A percentile compares a stretch with the other conserved stretches of the same genome.
phyloP scores from a whole-genome alignment of 2,329 filamentous ascomycete genomes.

The Colletotrichum tropicale region DNA sequence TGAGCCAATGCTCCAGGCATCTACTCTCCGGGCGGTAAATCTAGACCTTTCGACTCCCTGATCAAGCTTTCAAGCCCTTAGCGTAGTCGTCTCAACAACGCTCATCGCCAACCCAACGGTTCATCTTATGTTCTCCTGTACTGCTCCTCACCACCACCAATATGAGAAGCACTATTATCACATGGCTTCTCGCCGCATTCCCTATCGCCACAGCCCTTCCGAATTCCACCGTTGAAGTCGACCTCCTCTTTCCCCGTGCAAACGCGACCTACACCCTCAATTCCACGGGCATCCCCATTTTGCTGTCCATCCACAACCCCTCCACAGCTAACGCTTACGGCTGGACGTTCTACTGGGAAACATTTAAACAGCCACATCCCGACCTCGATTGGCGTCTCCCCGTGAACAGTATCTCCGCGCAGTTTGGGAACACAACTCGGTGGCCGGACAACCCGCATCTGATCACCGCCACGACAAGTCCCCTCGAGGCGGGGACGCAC shows the following conservation, averaged over 20 bases:
- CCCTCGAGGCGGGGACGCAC: not conserved
- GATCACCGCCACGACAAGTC: not conserved
- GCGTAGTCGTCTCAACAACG: fast-evolving
- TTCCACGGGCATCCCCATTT: not conserved
- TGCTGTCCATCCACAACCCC: constrained; percentile 1
- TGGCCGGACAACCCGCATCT: not conserved
- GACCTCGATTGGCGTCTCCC: not conserved
- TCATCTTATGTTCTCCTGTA: fast-evolving
- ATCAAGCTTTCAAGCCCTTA: too few relatives aligned
- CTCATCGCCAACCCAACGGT: not conserved
- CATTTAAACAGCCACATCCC: not conserved
- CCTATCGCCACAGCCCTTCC: not conserved
- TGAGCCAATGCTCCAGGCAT: fast-evolving
- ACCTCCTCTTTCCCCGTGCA: constrained; percentile 5
- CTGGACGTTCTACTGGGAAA: not conserved
- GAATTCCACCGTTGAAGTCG: not conserved
- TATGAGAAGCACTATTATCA: fast-evolving
- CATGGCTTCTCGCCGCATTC: not conserved
- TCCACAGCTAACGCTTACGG: not conserved
- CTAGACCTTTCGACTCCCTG: not conserved
- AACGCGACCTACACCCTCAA: not conserved
- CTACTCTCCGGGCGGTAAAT: fast-evolving
- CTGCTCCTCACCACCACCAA: not conserved
- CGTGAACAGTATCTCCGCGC: not conserved
- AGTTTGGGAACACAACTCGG: not conserved